Evolutionary conservation across 768 basidiomycete species (phyloP), one percentile per base, ranked within the genome.

Genomic region (Mycena latifolia): DNA sequence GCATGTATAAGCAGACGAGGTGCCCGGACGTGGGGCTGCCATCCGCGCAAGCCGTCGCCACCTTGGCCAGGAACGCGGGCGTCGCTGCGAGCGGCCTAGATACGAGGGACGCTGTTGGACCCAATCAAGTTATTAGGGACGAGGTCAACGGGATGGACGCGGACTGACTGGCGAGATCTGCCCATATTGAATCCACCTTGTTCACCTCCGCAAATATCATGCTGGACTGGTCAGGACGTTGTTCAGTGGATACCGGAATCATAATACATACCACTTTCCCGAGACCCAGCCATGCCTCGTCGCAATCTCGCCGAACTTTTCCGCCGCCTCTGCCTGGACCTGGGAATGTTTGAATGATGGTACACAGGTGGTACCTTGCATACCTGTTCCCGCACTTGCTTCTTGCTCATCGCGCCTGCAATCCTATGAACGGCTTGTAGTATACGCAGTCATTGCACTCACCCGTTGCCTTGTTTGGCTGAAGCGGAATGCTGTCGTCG

Each of bases 351-450:
- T 46, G 17, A 35, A 53, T 52, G 69, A 35, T 5, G 3, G 37
- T 10, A 37, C 14, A 37, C 9, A 17, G 15, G 3, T 37, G 7
- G 37, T 10, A 17, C 27, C 18, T 22, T 41, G 35, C 76, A 22
- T 73, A 91, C 92, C 78, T 88, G 79, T 74, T 93, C 92, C 45
- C 90, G 85, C 9, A 90, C 75, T 75, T 93, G 90, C 74, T 92
- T 93, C 76, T 93, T 93, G 70, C 90, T 90, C 77, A 85, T 89
- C 0, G 82, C 81, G 8, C 91, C 91, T 24, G 39, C 22, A 45
- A 7, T n/a, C 20, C 20, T 4, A 9, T 7, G 24, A 20, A 25
- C 4, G 22, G n/a, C 15, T 27, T 47, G 24, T 14, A 5, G 25
- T 2, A 25, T 8, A n/a, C 43, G 17, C 10, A 27, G 9, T 12